phyloP scores from a whole-genome alignment of 768 basidiomycete genomes.

The Atractiella rhizophila region DNA sequence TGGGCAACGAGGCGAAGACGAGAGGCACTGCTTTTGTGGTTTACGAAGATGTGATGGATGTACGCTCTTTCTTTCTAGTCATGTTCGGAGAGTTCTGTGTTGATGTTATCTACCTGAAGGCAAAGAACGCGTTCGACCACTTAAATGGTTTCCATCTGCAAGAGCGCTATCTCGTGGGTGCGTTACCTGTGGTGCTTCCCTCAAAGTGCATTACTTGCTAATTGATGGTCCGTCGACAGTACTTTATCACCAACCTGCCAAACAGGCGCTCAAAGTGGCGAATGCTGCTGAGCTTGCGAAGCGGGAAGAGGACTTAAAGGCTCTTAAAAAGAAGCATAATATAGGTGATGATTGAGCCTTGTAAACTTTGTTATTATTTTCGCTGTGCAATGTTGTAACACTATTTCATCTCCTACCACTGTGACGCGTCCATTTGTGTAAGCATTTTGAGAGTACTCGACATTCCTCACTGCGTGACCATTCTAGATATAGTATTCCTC shows the following conservation, averaged over 20 bases:
- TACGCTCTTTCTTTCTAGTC: conserved; percentile 21
- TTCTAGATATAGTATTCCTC: too few relatives aligned
- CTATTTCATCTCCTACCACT: too few relatives aligned
- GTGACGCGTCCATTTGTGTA: too few relatives aligned
- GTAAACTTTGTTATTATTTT: too few relatives aligned
- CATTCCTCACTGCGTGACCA: too few relatives aligned
- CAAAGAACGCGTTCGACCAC: conserved; percentile 87
- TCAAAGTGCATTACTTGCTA: background rate
- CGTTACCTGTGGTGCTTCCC: conserved; percentile 13
- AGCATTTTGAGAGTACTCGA: too few relatives aligned
- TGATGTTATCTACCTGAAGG: conserved; percentile 27
- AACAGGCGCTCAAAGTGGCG: conserved; percentile 76
- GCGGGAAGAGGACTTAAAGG: conserved; percentile 67
- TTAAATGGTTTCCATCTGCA: conserved; percentile 93
- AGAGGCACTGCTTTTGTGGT: conserved; percentile 93
- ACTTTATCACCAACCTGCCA: conserved; percentile 90
- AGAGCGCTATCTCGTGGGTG: conserved; percentile 79
- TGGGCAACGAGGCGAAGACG: conserved; percentile 74
- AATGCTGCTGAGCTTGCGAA: conserved; percentile 73
- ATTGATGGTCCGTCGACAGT: conserved; percentile 25
- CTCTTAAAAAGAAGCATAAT: conserved; percentile 35
- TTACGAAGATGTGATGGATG: conserved; percentile 88
- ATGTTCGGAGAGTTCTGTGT: background rate
- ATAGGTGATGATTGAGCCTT: too few relatives aligned
- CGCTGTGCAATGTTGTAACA: too few relatives aligned